A percentile compares a stretch with the other conserved stretches of the same genome.
Conservation (phyloP, 306 rosid species). For the Argentina anserina region DNA sequence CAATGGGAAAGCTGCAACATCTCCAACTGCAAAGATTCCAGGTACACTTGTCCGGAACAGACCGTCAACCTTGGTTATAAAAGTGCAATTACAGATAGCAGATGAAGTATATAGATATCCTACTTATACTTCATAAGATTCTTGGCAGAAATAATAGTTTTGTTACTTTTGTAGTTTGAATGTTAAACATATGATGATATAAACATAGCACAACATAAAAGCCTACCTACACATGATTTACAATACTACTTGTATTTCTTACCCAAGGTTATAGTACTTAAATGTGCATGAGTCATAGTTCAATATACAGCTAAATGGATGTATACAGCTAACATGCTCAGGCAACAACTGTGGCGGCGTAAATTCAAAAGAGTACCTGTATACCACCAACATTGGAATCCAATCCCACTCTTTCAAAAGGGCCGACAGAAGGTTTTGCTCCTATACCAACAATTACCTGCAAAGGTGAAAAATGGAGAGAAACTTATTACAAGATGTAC, state of each 20-base stretch:
- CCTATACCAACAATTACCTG: slow-evolving; percentile 90
- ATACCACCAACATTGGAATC: slow-evolving; percentile 70
- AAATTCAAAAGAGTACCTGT: slow-evolving; percentile 40
- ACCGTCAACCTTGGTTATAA: slow-evolving; percentile 73
- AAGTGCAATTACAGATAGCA: not conserved
- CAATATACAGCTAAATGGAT: not conserved
- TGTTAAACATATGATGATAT: not conserved
- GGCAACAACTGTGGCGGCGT: not conserved
- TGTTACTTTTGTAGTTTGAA: not conserved
- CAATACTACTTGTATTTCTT: not conserved
- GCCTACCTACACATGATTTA: not conserved
- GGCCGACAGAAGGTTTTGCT: slow-evolving; percentile 76
- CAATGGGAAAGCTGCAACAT: slow-evolving; percentile 83
- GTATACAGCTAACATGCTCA: not conserved
- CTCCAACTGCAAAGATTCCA: slow-evolving; percentile 89
- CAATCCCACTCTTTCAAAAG: slow-evolving; percentile 72
- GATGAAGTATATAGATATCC: not conserved
- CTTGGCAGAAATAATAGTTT: not conserved
- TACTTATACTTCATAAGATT: not conserved
- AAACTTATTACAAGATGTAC: slow-evolving; percentile 9
- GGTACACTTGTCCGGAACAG: slow-evolving; percentile 69
- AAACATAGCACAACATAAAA: not conserved
- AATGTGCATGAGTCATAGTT: not conserved
- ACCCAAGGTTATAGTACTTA: not conserved
- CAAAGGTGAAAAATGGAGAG: slow-evolving; percentile 17